Conservation (phyloP, 108 stramenopile species). For the Cyclostephanos tholiformis region DNA sequence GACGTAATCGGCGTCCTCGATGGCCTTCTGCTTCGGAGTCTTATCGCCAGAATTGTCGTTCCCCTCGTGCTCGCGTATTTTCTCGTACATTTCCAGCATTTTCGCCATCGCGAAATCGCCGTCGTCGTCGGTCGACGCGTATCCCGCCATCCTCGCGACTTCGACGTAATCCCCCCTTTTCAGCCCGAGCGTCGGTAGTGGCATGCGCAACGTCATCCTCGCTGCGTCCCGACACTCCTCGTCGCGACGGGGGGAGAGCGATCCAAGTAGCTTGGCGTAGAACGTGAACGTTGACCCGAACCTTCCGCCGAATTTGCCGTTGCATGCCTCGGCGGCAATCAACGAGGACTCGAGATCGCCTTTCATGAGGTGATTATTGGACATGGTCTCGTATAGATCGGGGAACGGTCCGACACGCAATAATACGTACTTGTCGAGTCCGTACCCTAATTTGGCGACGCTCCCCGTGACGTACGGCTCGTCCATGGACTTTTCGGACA, state of each 20-base stretch:
- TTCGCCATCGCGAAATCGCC: conserved; percentile 63
- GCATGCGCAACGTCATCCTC: conserved; percentile 75
- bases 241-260: conserved; percentile 53
- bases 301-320: conserved; percentile 66
- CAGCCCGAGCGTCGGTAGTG: conserved; percentile 72
- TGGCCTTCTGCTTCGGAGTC: conserved; percentile 67
- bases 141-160: conserved; percentile 61
- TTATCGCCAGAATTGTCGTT: conserved; percentile 60
- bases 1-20: conserved; percentile 77
- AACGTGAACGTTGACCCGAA: conserved; percentile 81
- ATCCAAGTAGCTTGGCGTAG: conserved; percentile 64
- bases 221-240: conserved; percentile 84
- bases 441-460: conserved; percentile 77
- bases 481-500: conserved; percentile 56
- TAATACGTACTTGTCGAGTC: conserved; percentile 79
- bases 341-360: conserved; percentile 69
- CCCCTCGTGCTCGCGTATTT: conserved; percentile 64
- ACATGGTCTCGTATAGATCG: conserved; percentile 76
- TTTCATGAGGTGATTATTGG: conserved; percentile 55
- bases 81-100: conserved; percentile 71
- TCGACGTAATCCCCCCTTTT: conserved; percentile 54
- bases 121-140: conserved; percentile 53
- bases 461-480: conserved; percentile 65
- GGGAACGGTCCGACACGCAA: conserved; percentile 81
- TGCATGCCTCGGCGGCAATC: conserved; percentile 82